Conservation (phyloP, 108 stramenopile species). For the Cyclostephanos tholiformis region DNA sequence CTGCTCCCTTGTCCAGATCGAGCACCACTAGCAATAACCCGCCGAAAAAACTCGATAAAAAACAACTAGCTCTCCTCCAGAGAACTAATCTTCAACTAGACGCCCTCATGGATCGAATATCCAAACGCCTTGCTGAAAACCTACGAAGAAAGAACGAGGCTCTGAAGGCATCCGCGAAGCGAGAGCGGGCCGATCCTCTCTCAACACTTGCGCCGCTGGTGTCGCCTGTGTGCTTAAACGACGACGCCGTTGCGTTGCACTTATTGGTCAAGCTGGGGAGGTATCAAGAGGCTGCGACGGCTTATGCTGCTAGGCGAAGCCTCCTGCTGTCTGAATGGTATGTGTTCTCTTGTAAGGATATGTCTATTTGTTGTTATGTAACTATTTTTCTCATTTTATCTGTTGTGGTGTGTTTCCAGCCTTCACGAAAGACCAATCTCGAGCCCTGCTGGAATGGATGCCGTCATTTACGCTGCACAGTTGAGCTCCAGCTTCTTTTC, state of each 20-base stretch:
- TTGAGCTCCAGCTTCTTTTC: slow-evolving; percentile 88
- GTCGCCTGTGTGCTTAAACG: slow-evolving; percentile 76
- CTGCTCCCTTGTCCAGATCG: not conserved
- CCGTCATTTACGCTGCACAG: slow-evolving; percentile 86
- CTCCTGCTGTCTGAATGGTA: slow-evolving; percentile 77
- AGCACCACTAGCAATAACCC: slow-evolving; percentile 40
- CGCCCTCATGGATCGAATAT: slow-evolving; percentile 61
- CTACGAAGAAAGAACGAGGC: slow-evolving; percentile 86
- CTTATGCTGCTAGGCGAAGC: slow-evolving; percentile 76
- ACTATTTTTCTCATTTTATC: slow-evolving; percentile 5
- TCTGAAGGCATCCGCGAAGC: slow-evolving; percentile 74
- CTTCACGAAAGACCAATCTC: slow-evolving; percentile 83
- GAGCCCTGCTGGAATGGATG: slow-evolving; percentile 60
- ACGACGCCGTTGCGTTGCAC: slow-evolving; percentile 73
- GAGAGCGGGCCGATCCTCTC: slow-evolving; percentile 74
- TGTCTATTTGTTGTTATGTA: not conserved
- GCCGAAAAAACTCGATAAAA: slow-evolving; percentile 61
- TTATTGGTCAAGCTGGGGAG: slow-evolving; percentile 78
- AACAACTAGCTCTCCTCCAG: slow-evolving; percentile 57
- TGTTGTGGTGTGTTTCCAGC: slow-evolving; percentile 20
- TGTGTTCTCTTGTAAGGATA: slow-evolving; percentile 12
- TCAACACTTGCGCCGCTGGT: slow-evolving; percentile 67
- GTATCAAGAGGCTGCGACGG: slow-evolving; percentile 80
- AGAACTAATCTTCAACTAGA: slow-evolving; percentile 54
- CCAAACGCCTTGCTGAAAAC: slow-evolving; percentile 73